These are phyloP conservation scores for Tricholoma sp. DNA, from an alignment of 768 basidiomycete genomes.

Conservation along the genomic window DNA sequence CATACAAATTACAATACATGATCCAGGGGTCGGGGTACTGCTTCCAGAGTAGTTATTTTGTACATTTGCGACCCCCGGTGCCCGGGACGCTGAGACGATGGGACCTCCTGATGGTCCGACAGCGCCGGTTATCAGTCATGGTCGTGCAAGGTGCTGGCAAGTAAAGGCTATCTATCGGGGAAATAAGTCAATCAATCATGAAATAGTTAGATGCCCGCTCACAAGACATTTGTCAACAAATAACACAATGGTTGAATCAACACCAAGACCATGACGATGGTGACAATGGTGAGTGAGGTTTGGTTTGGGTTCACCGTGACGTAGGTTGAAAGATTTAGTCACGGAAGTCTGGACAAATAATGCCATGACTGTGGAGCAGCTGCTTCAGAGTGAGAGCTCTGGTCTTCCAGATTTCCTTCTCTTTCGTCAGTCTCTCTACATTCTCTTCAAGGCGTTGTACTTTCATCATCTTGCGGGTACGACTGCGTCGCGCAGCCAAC, in stretches of 20 bases:
- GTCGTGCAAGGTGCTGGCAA: background rate
- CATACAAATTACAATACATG: too few relatives aligned
- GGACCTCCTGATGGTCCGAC: background rate
- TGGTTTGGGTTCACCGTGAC: background rate
- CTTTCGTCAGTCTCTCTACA: constrained; percentile 46
- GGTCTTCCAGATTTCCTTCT: constrained; percentile 60
- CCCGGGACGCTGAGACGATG: background rate
- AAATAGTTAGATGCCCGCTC: background rate
- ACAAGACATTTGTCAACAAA: background rate
- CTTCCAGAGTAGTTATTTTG: too few relatives aligned
- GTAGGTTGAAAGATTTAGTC: constrained; percentile 15
- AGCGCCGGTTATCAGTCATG: background rate
- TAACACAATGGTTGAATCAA: background rate
- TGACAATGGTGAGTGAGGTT: too few relatives aligned
- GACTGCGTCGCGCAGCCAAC: constrained; percentile 74
- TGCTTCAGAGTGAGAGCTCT: constrained; percentile 47
- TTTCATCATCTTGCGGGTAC: constrained; percentile 70
- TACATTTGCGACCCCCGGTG: background rate
- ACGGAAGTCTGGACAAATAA: constrained; percentile 49
- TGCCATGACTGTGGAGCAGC: constrained; percentile 51
- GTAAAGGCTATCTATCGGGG: background rate
- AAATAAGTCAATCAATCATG: background rate
- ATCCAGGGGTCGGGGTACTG: background rate
- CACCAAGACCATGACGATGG: background rate
- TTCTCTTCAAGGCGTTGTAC: constrained; percentile 58